phyloP scores from a whole-genome alignment of 2,329 filamentous ascomycete species.

The Paecilomyces dactylethromorphus region DNA sequence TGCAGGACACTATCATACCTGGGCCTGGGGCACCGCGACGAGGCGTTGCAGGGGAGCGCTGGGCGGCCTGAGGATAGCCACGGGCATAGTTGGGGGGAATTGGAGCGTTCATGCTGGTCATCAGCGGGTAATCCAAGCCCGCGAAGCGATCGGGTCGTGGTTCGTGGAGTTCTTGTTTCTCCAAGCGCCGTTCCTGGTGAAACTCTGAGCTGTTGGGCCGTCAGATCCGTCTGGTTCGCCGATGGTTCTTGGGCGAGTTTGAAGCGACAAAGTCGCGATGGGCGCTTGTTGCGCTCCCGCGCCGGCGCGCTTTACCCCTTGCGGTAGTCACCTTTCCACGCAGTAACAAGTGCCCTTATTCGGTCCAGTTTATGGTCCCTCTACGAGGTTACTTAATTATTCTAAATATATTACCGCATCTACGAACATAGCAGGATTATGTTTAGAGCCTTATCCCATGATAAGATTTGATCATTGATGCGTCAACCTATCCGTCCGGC shows the following conservation, averaged over 20 bases:
- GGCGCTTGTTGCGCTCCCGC: slow-evolving; percentile 13
- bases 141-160: not conserved
- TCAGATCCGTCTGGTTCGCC: slow-evolving; percentile 4
- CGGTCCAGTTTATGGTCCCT: not conserved
- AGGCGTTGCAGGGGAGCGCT: slow-evolving; percentile 36
- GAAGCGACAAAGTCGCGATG: slow-evolving; percentile 26
- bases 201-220: not conserved
- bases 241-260: slow-evolving; percentile 2
- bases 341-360: not conserved
- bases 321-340: slow-evolving; percentile 11
- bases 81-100: slow-evolving; percentile 38
- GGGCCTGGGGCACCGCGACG: slow-evolving; percentile 32
- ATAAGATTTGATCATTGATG: not conserved
- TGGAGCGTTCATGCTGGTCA: slow-evolving; percentile 28
- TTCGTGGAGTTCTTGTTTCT: not conserved
- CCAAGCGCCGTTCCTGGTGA: not conserved
- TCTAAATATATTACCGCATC: not conserved
- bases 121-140: slow-evolving; percentile 6
- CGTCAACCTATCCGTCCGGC: not conserved
- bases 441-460: not conserved
- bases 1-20: slow-evolving; percentile 18
- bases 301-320: slow-evolving; percentile 26
- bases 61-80: slow-evolving; percentile 32
- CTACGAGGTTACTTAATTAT: not conserved
- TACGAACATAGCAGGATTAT: not conserved